phyloP scores from a whole-genome alignment of 169 alveolate genomes.

The Eimeria sp. region DNA sequence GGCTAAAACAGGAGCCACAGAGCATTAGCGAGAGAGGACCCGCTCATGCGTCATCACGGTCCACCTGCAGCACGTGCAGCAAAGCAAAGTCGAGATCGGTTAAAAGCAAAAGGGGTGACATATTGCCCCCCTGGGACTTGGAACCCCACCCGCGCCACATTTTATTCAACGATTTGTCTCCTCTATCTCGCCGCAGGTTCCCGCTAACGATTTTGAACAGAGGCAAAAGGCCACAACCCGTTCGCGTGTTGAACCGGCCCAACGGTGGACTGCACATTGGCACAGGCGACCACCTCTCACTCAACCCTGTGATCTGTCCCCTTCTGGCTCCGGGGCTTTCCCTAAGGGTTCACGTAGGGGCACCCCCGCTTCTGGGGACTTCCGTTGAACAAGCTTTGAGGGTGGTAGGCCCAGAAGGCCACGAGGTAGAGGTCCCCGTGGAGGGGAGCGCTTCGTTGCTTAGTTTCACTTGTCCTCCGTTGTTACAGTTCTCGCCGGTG shows the following conservation, averaged over 20 bases:
- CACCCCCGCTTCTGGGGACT: slow-evolving; percentile 30
- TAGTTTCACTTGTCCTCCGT: slow-evolving; percentile 22
- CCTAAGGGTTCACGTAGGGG: slow-evolving; percentile 33
- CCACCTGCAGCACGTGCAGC: neutral
- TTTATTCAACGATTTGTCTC: neutral
- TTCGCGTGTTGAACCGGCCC: neutral
- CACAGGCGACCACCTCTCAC: slow-evolving; percentile 26
- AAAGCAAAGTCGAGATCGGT: neutral
- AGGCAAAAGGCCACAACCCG: slow-evolving; percentile 39
- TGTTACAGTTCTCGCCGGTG: neutral
- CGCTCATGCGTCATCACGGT: neutral
- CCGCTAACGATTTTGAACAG: neutral
- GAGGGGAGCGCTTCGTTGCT: slow-evolving; percentile 14
- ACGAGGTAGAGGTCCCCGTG: slow-evolving; percentile 19
- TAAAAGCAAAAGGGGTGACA: neutral
- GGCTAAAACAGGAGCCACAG: neutral
- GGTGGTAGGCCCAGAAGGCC: neutral
- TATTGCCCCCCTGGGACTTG: neutral
- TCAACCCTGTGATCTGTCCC: slow-evolving; percentile 10
- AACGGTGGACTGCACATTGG: neutral
- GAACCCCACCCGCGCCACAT: neutral
- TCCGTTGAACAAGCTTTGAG: neutral
- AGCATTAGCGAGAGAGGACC: neutral
- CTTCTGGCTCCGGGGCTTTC: slow-evolving; percentile 43
- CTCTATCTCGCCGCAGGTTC: neutral